Evolutionary conservation across 108 stramenopile species (phyloP), one percentile per base, ranked within the genome.

Genomic region (Epithemia pelagica): DNA sequence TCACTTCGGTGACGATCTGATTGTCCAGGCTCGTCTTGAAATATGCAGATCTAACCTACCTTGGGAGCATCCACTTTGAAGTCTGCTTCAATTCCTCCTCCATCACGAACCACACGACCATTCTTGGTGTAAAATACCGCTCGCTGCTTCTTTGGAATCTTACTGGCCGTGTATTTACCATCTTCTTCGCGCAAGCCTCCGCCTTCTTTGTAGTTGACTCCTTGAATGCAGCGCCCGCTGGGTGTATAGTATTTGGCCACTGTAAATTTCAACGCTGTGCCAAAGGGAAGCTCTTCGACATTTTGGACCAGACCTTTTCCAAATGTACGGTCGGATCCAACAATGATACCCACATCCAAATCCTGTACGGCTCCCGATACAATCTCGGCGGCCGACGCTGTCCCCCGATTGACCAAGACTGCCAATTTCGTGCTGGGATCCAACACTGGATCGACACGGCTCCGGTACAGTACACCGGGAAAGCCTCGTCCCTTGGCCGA

Each of bases 241-340:
- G 97, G 97, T 0, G 97, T 98, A 81, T 96, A 98, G 73, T 98
- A 98, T 69, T 96, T 95, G 32, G 96, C 97, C 5, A 98, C 95
- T 21, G 97, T 98, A 71, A 90, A 96, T 71, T 98, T 98, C 28
- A 98, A 77, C 0, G 96, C 95, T 37, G 83, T 88, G 58, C 87
- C 83, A 62, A 88, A 93, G 0, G 92, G 92, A 10, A 94, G 64
- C 28, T 84, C 81, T 64, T 92, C 92, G 2, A 97, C 95, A 76
- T 96, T 96, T 72, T 98, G 97, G n/a, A 98, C 96, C n/a, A 98
- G 72, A 1, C 97, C 97, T 75, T 98, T 98, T 28, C 97, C 96
- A 75, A 83, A 98, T n/a, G 95, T 98, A 22, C 94, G 63, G 52
- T 90, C 90, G 46, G 80, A 84, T 20, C 95, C 96, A 33, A 98